phyloP scores from a whole-genome alignment of 345 rosid species.

The Citrus unshiu region DNA sequence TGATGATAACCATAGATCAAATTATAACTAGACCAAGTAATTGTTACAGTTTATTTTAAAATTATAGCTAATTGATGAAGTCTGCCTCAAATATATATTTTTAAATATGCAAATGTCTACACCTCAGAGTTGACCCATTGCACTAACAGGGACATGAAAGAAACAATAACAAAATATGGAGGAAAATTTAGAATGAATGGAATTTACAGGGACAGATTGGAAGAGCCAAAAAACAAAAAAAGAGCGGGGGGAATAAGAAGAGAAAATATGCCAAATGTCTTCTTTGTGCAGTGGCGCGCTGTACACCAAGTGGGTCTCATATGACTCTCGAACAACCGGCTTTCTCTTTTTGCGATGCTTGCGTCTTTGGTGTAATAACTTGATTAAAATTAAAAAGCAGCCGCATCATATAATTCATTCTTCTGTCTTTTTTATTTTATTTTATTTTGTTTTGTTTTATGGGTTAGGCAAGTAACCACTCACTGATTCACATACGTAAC shows the following conservation, averaged over 20 bases:
- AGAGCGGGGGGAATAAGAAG: background rate
- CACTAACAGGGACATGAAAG: background rate
- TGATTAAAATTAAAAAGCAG: background rate
- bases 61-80: no score
- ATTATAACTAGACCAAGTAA: no score
- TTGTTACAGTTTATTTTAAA: fast-evolving
- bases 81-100: no score
- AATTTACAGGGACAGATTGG: background rate
- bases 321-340: constrained; percentile 17
- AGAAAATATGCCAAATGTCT: constrained; percentile 4
- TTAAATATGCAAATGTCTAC: no score
- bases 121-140: background rate
- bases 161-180: no score
- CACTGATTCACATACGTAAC: no score
- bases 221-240: background rate
- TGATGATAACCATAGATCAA: fast-evolving
- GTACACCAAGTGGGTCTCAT: constrained; percentile 15
- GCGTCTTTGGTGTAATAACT: background rate
- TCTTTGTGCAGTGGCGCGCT: background rate
- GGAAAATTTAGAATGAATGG: background rate
- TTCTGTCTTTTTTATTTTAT: no score
- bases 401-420: background rate
- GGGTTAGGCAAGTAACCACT: no score
- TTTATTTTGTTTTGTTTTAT: no score
- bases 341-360: background rate